Evolutionary conservation across 2,329 filamentous ascomycete genomes (phyloP).

Genomic region (Penicillium sp.): DNA sequence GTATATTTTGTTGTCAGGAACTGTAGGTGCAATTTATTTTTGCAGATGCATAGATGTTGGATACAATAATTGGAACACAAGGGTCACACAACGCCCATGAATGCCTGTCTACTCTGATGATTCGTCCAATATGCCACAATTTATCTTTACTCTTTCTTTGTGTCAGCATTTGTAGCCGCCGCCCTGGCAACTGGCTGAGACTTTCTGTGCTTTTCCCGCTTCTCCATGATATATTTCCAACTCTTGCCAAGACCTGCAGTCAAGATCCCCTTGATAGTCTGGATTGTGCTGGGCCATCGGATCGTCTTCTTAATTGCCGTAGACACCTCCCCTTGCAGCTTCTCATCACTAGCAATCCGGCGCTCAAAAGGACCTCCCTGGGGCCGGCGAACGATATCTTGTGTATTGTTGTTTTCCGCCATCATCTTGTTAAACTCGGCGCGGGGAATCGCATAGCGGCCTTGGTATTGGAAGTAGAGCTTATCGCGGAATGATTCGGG

Average conservation of each 20-base stretch:
- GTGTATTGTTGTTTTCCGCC: slow-evolving; percentile 68
- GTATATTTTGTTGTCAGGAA: not conserved
- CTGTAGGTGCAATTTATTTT: not conserved
- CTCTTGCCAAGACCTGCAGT: slow-evolving; percentile 73
- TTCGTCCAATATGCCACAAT: not conserved
- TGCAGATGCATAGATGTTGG: slow-evolving; percentile 7
- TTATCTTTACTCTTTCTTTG: slow-evolving; percentile 15
- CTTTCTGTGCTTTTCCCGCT: slow-evolving; percentile 64
- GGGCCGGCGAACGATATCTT: slow-evolving; percentile 66
- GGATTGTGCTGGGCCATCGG: slow-evolving; percentile 84
- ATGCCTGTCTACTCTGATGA: slow-evolving; percentile 11
- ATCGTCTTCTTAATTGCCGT: slow-evolving; percentile 83
- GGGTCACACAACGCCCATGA: slow-evolving; percentile 18
- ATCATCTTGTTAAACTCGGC: slow-evolving; percentile 85
- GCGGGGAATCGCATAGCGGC: slow-evolving; percentile 81
- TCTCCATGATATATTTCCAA: slow-evolving; percentile 78
- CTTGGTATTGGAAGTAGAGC: slow-evolving; percentile 92
- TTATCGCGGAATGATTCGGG: slow-evolving; percentile 84
- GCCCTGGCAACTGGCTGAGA: slow-evolving; percentile 25
- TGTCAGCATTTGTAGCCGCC: slow-evolving; percentile 12
- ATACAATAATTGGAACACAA: slow-evolving; percentile 14
- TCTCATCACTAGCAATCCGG: slow-evolving; percentile 71
- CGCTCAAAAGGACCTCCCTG: slow-evolving; percentile 84
- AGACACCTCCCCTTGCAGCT: slow-evolving; percentile 70
- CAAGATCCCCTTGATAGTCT: slow-evolving; percentile 79